Percentiles rank a stretch among this genome's conserved stretches.
Evolutionary conservation across 768 basidiomycete genomes (phyloP).

Genomic region (Leccinum variicolor): DNA sequence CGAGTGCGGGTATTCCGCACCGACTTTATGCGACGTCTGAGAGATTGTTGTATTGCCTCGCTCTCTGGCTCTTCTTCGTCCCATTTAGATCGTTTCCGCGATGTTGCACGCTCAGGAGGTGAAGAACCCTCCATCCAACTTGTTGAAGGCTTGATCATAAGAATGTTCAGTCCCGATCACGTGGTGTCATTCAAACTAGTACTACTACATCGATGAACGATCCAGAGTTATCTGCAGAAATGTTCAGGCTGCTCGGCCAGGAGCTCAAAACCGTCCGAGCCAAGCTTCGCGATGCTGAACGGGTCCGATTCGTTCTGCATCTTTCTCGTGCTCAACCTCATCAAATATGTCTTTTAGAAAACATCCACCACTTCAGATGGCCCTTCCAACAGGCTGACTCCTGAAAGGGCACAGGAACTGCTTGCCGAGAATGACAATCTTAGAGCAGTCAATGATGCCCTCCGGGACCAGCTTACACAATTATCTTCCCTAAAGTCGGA

Average conservation of each 20-base stretch:
- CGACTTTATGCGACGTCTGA: slow-evolving; percentile 55
- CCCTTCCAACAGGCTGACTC: not conserved
- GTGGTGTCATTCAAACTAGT: not conserved
- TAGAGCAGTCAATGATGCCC: slow-evolving; percentile 16
- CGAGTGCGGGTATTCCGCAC: slow-evolving; percentile 18
- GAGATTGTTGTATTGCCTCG: slow-evolving; percentile 37
- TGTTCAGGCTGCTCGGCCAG: slow-evolving; percentile 24
- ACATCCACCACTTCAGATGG: not conserved
- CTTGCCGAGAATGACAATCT: slow-evolving; percentile 16
- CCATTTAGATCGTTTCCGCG: slow-evolving; percentile 80
- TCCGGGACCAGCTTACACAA: slow-evolving; percentile 8
- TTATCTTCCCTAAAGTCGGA: slow-evolving; percentile 19
- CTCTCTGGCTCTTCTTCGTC: slow-evolving; percentile 45
- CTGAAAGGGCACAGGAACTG: slow-evolving; percentile 8
- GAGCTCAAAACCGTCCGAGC: slow-evolving; percentile 23
- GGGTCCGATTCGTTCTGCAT: slow-evolving; percentile 5
- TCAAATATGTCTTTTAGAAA: slow-evolving; percentile 6
- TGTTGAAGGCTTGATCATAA: not conserved
- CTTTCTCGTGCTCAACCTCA: not conserved
- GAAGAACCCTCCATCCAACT: slow-evolving; percentile 6
- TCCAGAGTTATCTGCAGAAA: slow-evolving; percentile 23
- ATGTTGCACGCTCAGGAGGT: slow-evolving; percentile 35
- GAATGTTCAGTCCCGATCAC: not conserved
- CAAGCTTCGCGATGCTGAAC: slow-evolving; percentile 21
- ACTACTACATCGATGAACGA: slow-evolving; percentile 19